A percentile compares a stretch with the other conserved stretches of the same genome.
phyloP scores from a whole-genome alignment of 495 filamentous ascomycete genomes.

The Lasiosphaeriaceae sp. region DNA sequence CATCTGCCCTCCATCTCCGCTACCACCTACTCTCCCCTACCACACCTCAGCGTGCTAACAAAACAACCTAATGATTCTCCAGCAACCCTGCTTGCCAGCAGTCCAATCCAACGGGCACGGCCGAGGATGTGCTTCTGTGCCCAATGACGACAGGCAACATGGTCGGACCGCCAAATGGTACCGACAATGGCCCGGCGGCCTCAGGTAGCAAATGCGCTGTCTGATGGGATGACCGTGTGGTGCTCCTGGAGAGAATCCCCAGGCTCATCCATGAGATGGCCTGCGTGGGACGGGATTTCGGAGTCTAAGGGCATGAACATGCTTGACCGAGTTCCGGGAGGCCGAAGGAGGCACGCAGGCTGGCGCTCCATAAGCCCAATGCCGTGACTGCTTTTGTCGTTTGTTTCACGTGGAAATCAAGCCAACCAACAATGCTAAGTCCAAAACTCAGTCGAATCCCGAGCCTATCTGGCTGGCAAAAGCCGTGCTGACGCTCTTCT shows the following conservation, averaged over 20 bases:
- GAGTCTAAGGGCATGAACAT: slow-evolving; percentile 8
- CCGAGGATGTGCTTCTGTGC: slow-evolving; percentile 6
- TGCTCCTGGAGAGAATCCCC: slow-evolving; percentile 11
- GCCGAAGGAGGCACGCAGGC: slow-evolving; percentile 9
- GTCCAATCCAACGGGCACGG: slow-evolving; percentile 1
- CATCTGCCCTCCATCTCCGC: neutral
- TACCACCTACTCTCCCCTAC: neutral
- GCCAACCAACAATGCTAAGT: slow-evolving; percentile 5
- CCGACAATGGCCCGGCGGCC: slow-evolving; percentile 4
- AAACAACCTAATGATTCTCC: slow-evolving; percentile 17
- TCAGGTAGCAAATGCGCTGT: neutral
- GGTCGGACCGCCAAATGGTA: neutral
- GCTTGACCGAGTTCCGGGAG: slow-evolving; percentile 13
- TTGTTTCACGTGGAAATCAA: slow-evolving; percentile 16
- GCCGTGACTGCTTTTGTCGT: slow-evolving; percentile 12
- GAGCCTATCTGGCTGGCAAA: slow-evolving; percentile 89
- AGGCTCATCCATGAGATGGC: slow-evolving; percentile 2
- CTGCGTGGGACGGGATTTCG: slow-evolving; percentile 2
- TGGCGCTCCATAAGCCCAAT: slow-evolving; percentile 5
- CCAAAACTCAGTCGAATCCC: slow-evolving; percentile 75
- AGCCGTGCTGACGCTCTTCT: slow-evolving; percentile 89
- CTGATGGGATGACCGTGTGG: neutral
- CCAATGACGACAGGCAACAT: slow-evolving; percentile 1
- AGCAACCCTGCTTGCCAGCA: slow-evolving; percentile 2
- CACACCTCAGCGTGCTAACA: slow-evolving; percentile 3